These are phyloP conservation scores for Hyphopichia wangnamkhiaoensis DNA, from an alignment of 1,139 yeast genomes.

Conservation along the genomic window DNA sequence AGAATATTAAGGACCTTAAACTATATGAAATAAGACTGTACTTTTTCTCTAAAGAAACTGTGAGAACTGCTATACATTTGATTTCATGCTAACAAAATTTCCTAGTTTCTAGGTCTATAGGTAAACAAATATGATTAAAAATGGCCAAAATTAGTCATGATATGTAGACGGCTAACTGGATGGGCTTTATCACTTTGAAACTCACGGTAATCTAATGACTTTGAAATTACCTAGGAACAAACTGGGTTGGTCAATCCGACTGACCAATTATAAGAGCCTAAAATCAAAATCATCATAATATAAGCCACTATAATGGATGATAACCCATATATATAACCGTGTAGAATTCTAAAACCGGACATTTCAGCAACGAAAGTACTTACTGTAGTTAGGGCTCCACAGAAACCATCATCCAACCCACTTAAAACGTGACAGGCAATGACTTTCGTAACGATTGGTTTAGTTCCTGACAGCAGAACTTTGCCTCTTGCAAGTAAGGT, in stretches of 20 bases:
- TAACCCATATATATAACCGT: constrained; percentile 43
- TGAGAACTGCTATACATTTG: too few species aligned
- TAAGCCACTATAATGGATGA: constrained; percentile 41
- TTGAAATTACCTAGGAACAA: constrained; percentile 15
- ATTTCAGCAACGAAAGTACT: constrained; percentile 77
- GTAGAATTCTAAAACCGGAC: constrained; percentile 30
- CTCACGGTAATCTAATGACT: too few species aligned
- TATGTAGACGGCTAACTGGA: too few species aligned
- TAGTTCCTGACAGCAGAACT: constrained; percentile 7
- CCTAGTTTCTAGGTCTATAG: too few species aligned
- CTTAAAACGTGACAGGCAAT: constrained; percentile 52
- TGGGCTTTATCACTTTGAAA: too few species aligned
- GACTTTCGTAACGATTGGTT: constrained; percentile 29
- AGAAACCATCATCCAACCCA: constrained; percentile 70
- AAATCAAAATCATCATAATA: constrained; percentile 39
- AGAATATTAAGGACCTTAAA: too few species aligned
- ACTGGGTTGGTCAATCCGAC: constrained; percentile 35
- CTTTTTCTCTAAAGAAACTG: too few species aligned
- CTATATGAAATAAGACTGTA: too few species aligned
- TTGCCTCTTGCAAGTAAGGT: constrained; percentile 54
- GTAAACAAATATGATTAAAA: too few species aligned
- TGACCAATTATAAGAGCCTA: constrained; percentile 60
- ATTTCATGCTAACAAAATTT: too few species aligned
- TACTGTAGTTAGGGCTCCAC: constrained; percentile 77
- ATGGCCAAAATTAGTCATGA: too few species aligned